A percentile compares a stretch with the other conserved stretches of the same genome.
These are phyloP conservation scores for Colletotrichum truncatum DNA, from an alignment of 2,329 filamentous ascomycete genomes.

Conservation along the genomic window DNA sequence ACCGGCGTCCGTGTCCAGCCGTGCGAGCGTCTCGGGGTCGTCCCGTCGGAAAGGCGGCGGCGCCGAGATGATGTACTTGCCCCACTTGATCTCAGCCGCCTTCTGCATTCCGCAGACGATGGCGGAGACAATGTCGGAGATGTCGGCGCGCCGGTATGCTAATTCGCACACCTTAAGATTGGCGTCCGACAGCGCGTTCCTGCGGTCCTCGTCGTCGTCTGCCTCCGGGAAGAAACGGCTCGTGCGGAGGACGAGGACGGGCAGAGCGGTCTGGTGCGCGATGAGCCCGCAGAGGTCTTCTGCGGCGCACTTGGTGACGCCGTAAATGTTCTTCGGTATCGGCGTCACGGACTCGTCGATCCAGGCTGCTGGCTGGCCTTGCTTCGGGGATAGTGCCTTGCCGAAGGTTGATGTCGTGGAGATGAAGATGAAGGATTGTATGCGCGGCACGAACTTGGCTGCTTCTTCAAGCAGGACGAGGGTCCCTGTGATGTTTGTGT, in stretches of 20 bases:
- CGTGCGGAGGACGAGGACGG: constrained; percentile 53
- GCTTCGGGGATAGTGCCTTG: constrained; percentile 45
- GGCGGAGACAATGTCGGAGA: constrained; percentile 53
- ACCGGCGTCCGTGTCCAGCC: constrained; percentile 43
- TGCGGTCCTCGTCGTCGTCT: constrained; percentile 53
- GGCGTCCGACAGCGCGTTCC: constrained; percentile 42
- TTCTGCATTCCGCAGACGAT: constrained; percentile 48
- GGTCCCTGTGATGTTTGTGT: constrained; percentile 56
- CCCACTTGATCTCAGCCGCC: constrained; percentile 44
- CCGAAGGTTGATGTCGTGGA: constrained; percentile 58
- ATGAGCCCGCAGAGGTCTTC: constrained; percentile 56
- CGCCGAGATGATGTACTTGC: constrained; percentile 53
- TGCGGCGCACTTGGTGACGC: constrained; percentile 57
- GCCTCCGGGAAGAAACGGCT: constrained; percentile 59
- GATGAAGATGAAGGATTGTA: constrained; percentile 54
- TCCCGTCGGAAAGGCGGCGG: constrained; percentile 48
- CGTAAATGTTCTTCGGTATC: constrained; percentile 58
- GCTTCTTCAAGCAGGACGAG: constrained; percentile 51
- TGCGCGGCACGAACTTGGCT: constrained; percentile 30
- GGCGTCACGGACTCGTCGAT: constrained; percentile 52
- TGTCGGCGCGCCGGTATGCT: constrained; percentile 53
- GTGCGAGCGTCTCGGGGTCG: constrained; percentile 39
- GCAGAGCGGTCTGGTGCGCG: constrained; percentile 48
- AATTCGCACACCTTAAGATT: constrained; percentile 60
- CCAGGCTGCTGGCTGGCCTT: constrained; percentile 50